Base-by-base conservation (phyloP, 2,329 filamentous ascomycete genomes). In the Fusarium praegraminearum region DNA sequence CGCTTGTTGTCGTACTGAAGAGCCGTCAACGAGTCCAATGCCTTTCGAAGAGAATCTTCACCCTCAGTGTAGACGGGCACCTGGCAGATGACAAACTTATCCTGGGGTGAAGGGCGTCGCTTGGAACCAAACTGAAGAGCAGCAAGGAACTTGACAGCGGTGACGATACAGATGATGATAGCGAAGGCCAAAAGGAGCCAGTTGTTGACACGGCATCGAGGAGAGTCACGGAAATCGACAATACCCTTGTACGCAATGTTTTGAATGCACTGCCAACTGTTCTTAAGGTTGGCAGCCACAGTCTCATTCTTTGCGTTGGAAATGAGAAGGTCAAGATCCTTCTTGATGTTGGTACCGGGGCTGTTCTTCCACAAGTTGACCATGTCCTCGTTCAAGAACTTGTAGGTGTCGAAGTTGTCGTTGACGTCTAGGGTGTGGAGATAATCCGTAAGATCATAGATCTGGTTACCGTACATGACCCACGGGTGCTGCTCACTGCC, bases 21-120 rank as follows among this genome's bases (percentile, higher is more conserved):
- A 15, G 94, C 93, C 18, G 96, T 98, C 62, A 98, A 86, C 2
- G 96, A 98, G 78, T 99, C 96, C 4, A 99, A 86, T 54, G 94
- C 95, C 77, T 97, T 97, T 57, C 96, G 87, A 11, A 99, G 84
- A 6, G 94, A 95, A 75, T 99, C 96, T 84, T 99, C 96, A 74
- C 94, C 96, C 83, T 99, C 96, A 0, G 96, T 99, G 77, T 99
- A 99, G 7, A 96, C 96, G 12, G 96, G 96, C 33, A 99, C 94
- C 80, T 98, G 94, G 80, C 96, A 98, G 72, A 99, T 98, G 74
- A 99, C 94, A 75, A 99, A 99, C 78, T 98, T 99, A 80, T 99
- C 96, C 80, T 98, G 96, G 38, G 94, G 92, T 8, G 92, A 87
- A 4, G 96, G 96, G 20, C 93, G 90, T 62, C 93, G 89, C 83